Base-by-base conservation (phyloP, 192 early-diverging fungal genomes). In the Glomus cerebriforme region DNA sequence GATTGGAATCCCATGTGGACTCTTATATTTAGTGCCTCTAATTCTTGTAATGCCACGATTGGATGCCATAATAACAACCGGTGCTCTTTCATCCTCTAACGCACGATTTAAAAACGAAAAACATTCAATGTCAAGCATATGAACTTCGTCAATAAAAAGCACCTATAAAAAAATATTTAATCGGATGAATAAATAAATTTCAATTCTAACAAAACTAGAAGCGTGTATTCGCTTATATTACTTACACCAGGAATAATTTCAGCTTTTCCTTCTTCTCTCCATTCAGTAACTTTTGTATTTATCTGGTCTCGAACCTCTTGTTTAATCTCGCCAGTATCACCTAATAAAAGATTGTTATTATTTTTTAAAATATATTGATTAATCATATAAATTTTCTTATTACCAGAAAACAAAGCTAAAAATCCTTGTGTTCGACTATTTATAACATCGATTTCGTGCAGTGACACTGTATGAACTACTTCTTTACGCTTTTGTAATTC, bases 71-170 rank as follows among this genome's bases (percentile, higher is more conserved):
- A 99, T 98, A 34, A 99, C 96, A 22, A 99, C 91, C 9, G 98
- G 98, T 3, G 98, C 96, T 92, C 98, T 89, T 47, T 93, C 91
- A 80, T 97, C 96, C 85, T 99, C 98, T 7, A 99, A 88, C 7
- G 98, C 98, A 27, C 97, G 91, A 82, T 99, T 99, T 67, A 99
- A 82, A 90, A 95, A 99, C 24, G 98, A 98, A 82, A 99, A 99
- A 81, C 97, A 99, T 83, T 99, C 98, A 84, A 99, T 98, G 68
- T 99, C 98, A 45, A 99, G 95, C 94, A 98, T 98, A 83, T 99
- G 98, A 43, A 99, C 97, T 87, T 99, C 98, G 82, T 99, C 98
- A 79, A 99, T 96, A 83, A 99, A 99, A 67, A 99, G 89, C 37
- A 97, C 90, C 89, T 88, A 80, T 17, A 27, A 35, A 66, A 26